Conservation (phyloP, 2,329 filamentous ascomycete genomes). For the Ascosphaera pollenicola region DNA sequence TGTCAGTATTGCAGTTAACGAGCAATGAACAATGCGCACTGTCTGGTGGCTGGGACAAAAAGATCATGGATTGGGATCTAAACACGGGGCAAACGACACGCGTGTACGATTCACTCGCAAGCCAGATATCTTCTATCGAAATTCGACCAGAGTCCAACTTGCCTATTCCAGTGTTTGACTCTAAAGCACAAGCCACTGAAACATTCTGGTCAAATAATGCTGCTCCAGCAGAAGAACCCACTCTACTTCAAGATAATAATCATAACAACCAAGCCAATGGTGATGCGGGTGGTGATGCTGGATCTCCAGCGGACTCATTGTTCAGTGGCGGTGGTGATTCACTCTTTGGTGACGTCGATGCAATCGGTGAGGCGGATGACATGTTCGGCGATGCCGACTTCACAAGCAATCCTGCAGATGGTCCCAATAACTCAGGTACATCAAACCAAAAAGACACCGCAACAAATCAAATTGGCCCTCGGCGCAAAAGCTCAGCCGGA, state of each 20-base stretch:
- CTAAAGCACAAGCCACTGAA: slow-evolving; percentile 25
- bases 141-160: slow-evolving; percentile 54
- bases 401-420: background rate
- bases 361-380: slow-evolving; percentile 19
- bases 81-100: slow-evolving; percentile 61
- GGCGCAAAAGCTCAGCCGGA: slow-evolving; percentile 8
- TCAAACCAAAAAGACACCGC: background rate
- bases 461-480: slow-evolving; percentile 10
- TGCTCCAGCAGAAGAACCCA: slow-evolving; percentile 29
- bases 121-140: slow-evolving; percentile 78
- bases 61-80: slow-evolving; percentile 81
- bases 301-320: slow-evolving; percentile 54
- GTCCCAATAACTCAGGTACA: background rate
- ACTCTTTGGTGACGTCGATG: slow-evolving; percentile 67
- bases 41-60: slow-evolving; percentile 94
- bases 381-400: background rate
- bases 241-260: slow-evolving; percentile 9
- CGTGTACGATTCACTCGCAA: slow-evolving; percentile 51
- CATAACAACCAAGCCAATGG: slow-evolving; percentile 6
- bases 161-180: slow-evolving; percentile 36
- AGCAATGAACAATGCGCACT: slow-evolving; percentile 71
- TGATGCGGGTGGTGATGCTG: slow-evolving; percentile 18
- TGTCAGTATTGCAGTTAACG: slow-evolving; percentile 64
- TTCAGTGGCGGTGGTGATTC: slow-evolving; percentile 54
- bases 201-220: slow-evolving; percentile 58